Evolutionary conservation across 2,329 filamentous ascomycete species (phyloP), one percentile per base, ranked within the genome.

Genomic region (Venturia aucupariae): DNA sequence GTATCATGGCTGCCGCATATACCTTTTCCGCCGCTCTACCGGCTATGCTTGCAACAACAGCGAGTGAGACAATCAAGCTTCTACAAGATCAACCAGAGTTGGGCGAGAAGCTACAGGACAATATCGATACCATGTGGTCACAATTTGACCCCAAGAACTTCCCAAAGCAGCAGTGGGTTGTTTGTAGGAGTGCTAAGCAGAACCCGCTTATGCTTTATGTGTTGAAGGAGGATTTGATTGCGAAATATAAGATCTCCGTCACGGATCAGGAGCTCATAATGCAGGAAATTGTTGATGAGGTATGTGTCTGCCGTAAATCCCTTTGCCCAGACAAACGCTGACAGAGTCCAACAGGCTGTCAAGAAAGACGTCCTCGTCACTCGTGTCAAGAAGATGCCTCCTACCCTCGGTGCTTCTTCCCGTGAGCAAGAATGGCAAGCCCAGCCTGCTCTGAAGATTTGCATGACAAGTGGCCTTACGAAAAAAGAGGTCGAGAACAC

Each of bases 401-500:
- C 71, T 8, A 75, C 75, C 8, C 72, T 85, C 44, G 84, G 87
- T 55, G 85, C 85, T 4, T 78, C 81, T 60, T 82, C 86, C 17
- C 88, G 88, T 72, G 89, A 92, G 65, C 82, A 85, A 44, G 71
- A 71, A 54, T 90, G 88, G 80, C 83, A 84, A 66, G 81, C 87
- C n/a, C 82, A 84, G 69, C 90, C 94, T 11, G 90, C 91, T 0
- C 82, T 99, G 67, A 97, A 97, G 78, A 85, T 97, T 15, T 97
- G 93, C 73, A 81, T 97, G 63, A 96, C 92, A 0, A 90, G 85
- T 5, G 94, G 90, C 1, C 79, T 99, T 67, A 89, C 90, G 30
- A 95, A 90, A 80, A 97, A 96, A 79, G 94, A 99, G 75, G 89
- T 92, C 64, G 95, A 99, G 78, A 96, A 95, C 80, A 91, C 94